Evolutionary conservation across 2,329 filamentous ascomycete species (phyloP).

Genomic region (Nigrospora sphaerica): DNA sequence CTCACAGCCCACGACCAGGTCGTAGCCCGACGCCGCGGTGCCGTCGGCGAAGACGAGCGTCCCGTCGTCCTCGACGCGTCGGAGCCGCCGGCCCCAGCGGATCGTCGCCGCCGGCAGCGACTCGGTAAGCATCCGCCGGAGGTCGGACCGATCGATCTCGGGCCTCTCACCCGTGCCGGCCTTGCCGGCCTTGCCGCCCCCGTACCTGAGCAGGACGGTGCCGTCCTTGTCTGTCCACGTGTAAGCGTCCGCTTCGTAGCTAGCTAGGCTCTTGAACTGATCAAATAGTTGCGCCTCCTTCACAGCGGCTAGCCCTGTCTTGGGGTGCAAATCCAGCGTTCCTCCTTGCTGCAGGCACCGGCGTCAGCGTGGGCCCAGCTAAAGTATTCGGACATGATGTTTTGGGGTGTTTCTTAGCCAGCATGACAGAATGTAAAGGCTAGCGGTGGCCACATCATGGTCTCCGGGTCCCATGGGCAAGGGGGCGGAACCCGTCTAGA

Average conservation of each 20-base stretch:
- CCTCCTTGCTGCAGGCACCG: constrained; percentile 33
- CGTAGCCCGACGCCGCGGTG: constrained; percentile 25
- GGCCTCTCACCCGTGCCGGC: constrained; percentile 31
- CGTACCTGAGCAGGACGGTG: constrained; percentile 20
- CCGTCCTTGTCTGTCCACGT: constrained; percentile 36
- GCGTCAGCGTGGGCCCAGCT: too few species aligned
- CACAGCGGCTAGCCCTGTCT: constrained; percentile 42
- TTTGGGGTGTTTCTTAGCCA: too few species aligned
- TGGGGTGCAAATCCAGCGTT: constrained; percentile 45
- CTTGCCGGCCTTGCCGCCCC: constrained; percentile 15
- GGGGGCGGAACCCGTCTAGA: too few species aligned
- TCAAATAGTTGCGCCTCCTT: constrained; percentile 41
- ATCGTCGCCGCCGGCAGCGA: constrained; percentile 37
- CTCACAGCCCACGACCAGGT: constrained; percentile 27
- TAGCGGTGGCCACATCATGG: too few species aligned
- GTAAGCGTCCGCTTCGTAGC: constrained; percentile 44
- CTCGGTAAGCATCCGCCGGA: constrained; percentile 36
- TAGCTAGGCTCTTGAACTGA: constrained; percentile 40
- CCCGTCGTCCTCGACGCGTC: constrained; percentile 24
- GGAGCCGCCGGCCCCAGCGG: constrained; percentile 37
- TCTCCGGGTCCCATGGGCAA: too few species aligned
- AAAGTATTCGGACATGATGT: too few species aligned
- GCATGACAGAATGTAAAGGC: too few species aligned
- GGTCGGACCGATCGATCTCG: constrained; percentile 44
- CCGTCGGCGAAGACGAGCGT: constrained; percentile 31